A percentile compares a stretch with the other conserved stretches of the same genome.
These are phyloP conservation scores for Scedosporium boydii DNA, from an alignment of 2,329 filamentous ascomycete genomes.

Conservation along the genomic window DNA sequence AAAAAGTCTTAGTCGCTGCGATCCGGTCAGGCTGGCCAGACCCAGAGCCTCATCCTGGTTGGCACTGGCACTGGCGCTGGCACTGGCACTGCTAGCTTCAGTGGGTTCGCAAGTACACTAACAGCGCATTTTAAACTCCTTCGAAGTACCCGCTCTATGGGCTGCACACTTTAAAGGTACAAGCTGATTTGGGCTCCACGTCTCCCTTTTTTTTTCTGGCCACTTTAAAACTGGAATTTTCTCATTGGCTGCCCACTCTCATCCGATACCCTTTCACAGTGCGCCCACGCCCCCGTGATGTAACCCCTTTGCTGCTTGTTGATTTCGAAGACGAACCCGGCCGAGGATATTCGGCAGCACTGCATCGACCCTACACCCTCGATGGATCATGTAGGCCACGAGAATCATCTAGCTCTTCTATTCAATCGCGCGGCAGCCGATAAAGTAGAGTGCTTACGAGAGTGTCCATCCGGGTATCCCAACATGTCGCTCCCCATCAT, in stretches of 20 bases:
- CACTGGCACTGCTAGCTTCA: too few species aligned
- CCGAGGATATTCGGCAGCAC: background rate
- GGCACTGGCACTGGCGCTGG: background rate
- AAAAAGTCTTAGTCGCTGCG: background rate
- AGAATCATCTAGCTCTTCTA: background rate
- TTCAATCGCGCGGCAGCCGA: background rate
- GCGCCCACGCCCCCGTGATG: background rate
- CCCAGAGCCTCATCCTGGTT: background rate
- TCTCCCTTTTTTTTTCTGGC: background rate
- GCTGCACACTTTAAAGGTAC: background rate
- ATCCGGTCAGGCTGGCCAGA: background rate
- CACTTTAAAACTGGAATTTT: background rate
- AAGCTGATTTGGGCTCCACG: background rate
- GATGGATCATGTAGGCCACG: background rate
- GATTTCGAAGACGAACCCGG: background rate
- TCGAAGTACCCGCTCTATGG: background rate
- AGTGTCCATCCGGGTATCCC: background rate
- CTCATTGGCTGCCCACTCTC: background rate
- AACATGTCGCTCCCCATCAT: background rate
- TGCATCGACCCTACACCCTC: background rate
- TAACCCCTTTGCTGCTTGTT: background rate
- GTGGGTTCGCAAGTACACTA: background rate
- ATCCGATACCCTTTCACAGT: background rate
- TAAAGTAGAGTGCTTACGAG: background rate
- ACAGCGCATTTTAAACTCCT: background rate